Base-by-base conservation (phyloP, 2,329 filamentous ascomycete genomes). In the Tolypocladium tropicale region DNA sequence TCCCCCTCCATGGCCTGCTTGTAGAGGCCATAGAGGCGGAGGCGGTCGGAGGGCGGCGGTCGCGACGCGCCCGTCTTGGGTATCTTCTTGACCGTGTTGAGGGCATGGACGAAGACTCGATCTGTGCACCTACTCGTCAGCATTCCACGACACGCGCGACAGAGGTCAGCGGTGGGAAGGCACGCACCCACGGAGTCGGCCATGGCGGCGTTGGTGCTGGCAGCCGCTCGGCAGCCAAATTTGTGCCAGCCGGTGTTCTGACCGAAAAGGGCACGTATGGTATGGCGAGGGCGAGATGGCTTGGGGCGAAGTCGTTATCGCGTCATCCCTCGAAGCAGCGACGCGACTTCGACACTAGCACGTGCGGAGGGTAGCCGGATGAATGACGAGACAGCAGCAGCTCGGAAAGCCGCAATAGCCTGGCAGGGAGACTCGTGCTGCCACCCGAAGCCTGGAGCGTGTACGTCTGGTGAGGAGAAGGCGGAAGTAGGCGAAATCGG, bases 1-100 rank as follows among this genome's bases (percentile, higher is more conserved):
- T 99, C 90, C 52, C 94, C 94, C 76, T 99, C 92, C 94, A 97
- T 97, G 60, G 91, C 91, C 74, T 99, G 94, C 71, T 99, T 99
- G 77, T 99, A 99, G 62, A 99, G 81, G 61, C 94, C 94, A 86
- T 99, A 99, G 59, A 99, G 87, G 57, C 89, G 88, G 64, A 99
- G 79, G 57, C 94, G 87, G 67, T 95, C 92, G 59, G 81, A 78
- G 2, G 91, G 83, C 52, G 94, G 94, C 50, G 94, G 94, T 60
- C 94, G 88, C 60, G 90, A 85, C 54, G 90, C 90, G 60, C 94
- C 93, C 21, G 92, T 96, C 68, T 94, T 93, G 64, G 89, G 89
- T 64, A 99, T 95, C 74, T 95, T 95, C 74, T 96, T 96, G 66
- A 99, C 93, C 28, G 94, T 97, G 76, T 96, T 96, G 73, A 99